Conservation (phyloP, 352 stramenopile species). For the Phytopythium chamaehyphon region DNA sequence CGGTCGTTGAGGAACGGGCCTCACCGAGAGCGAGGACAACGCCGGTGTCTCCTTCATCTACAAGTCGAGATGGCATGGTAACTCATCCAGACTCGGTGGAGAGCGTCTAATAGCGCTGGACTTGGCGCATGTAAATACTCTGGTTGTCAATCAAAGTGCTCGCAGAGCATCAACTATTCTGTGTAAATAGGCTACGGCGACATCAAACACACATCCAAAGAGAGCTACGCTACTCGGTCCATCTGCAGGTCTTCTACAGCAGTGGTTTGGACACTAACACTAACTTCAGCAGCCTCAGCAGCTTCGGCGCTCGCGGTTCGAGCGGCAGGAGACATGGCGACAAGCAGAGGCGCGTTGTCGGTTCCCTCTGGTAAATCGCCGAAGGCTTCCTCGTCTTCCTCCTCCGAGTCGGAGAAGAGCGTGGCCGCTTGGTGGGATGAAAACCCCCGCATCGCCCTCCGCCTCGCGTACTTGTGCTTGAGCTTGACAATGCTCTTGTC, state of each 20-base stretch:
- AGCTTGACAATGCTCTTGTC: conserved; percentile 9
- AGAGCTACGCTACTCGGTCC: conserved; percentile 3
- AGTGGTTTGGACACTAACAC: neutral
- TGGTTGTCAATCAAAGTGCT: too few species aligned
- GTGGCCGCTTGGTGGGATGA: neutral
- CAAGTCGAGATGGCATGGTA: neutral
- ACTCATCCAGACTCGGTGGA: too few species aligned
- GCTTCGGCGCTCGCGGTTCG: neutral
- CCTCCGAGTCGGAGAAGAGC: conserved; percentile 8
- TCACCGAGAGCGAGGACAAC: neutral
- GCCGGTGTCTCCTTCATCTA: neutral
- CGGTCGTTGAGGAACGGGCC: neutral
- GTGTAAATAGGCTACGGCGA: neutral
- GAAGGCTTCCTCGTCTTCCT: conserved; percentile 1
- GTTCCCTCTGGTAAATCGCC: too few species aligned
- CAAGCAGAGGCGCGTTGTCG: conserved; percentile 4
- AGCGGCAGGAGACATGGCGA: conserved; percentile 2
- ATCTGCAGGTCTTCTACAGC: conserved; percentile 1
- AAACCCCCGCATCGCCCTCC: neutral
- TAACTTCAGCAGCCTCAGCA: neutral
- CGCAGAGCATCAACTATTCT: too few species aligned
- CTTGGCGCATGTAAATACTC: too few species aligned
- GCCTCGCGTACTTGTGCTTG: conserved; percentile 4
- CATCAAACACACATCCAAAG: neutral
- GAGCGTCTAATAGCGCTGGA: too few species aligned